Base-by-base conservation (phyloP, 495 filamentous ascomycete species). In the Hypoxylon crocopeplum region DNA sequence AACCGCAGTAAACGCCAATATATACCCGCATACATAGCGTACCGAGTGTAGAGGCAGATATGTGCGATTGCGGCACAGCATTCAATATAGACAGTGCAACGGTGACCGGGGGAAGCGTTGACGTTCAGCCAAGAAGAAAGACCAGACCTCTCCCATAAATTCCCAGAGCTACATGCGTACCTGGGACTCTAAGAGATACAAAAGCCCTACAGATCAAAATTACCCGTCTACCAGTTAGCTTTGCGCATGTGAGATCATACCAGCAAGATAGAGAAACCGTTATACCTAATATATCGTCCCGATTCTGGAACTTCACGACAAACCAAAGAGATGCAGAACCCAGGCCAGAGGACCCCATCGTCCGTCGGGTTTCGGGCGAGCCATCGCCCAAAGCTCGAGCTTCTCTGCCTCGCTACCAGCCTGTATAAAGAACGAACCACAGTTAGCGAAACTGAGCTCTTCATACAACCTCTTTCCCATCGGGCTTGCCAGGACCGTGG, bases 361-460 rank as follows among this genome's bases (percentile, higher is more conserved):
- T 3, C 25, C 12, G 17, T 15, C n/a, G 8, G n/a, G 2, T 7
- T 34, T 56, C n/a, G 36, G 2, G 11, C 41, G 5, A 1, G 66
- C 72, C 64, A 79, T 77, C 10, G 79, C 79, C 40, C 69, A 69
- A 6, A 73, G 44, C 13, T 65, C 51, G 8, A 72, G 15, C 19
- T 38, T 61, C 47, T 73, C 70, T 37, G 68, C 55, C 36, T 75
- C 72, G 7, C 69, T 67, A 0, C 67, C 60, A 4, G 66, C 67
- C 20, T 70, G 72, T 13, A 73, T 66, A 19, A 33, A n/a, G 40
- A 73, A 72, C 0, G 50, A 41, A 1, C 33, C 70, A 20, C 64
- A 44, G 2, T 5, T 32, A 2, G 48, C 39, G 15, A 72, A 74
- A 0, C 66, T 61, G 12, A 76, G 55, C 38, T 56, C 54, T 17